Evolutionary conservation across 345 rosid genomes (phyloP), one percentile per base, ranked within the genome.

Genomic region (Populus alba): DNA sequence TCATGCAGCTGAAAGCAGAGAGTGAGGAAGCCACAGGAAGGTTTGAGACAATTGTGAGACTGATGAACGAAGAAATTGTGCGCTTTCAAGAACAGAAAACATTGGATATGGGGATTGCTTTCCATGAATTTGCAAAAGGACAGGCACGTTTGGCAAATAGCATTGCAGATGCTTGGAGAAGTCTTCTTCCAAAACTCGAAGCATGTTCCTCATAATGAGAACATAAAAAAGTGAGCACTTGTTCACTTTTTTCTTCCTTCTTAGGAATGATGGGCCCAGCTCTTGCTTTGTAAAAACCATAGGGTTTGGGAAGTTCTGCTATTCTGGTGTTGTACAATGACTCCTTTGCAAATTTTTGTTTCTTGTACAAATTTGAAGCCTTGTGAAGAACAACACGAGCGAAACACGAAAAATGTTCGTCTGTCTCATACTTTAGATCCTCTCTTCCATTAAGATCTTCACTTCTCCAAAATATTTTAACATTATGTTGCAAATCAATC

Each of bases 151-250:
- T 96, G 80, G 98, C 99, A 10, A 94, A 79, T 73, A 85, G 85
- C 68, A 78, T 92, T 6, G 98, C 98, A 0, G 99, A 92, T 79
- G 95, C 98, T 4, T 96, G 99, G 99, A 87, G 97, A 87, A 83
- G 94, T 83, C 98, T 96, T 81, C 97, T 96, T 77, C 97, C 97
- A 17, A 96, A 91, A 85, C 94, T 94, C 22, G 99, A 96, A 86
- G 88, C 95, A 69, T 89, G 92, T 80, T 90, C 90, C 49, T 18
- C 80, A 2, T 62, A 22, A 47, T 47, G 47, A 71, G 17, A 65
- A 35, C 15, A 65, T 45, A 18, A 70, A 47, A 80, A 41, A 31
- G 73, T 16, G 78, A 59, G 43, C 68, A 68, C 79, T 55, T 65
- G 72, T 61, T 77, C 16, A 39, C 33, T 5, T 33, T 33, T 61